Conservation (phyloP, 2,329 filamentous ascomycete species). For the Arachnomyces sp. region DNA sequence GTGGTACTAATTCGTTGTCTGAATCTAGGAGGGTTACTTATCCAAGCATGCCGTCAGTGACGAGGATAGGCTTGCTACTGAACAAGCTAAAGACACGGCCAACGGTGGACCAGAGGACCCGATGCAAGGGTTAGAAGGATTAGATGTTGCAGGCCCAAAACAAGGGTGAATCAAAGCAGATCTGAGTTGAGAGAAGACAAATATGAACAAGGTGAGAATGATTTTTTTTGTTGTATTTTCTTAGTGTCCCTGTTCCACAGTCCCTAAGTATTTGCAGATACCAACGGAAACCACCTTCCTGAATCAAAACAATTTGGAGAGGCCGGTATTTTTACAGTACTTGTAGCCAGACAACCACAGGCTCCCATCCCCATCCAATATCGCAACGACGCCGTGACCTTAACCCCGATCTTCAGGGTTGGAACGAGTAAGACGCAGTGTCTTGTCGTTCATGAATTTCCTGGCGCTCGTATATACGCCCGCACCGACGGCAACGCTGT, state of each 20-base stretch:
- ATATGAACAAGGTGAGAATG: not conserved
- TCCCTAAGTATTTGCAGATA: too few relatives aligned
- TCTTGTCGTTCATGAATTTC: conserved; percentile 86
- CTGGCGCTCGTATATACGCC: conserved; percentile 73
- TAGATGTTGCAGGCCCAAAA: conserved; percentile 91
- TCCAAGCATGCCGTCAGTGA: conserved; percentile 79
- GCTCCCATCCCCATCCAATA: too few relatives aligned
- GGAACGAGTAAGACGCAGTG: conserved; percentile 76
- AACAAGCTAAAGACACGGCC: conserved; percentile 45
- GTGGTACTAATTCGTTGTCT: conserved; percentile 2
- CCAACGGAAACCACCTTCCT: too few relatives aligned
- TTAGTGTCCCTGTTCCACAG: not conserved
- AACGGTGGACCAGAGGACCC: conserved; percentile 63
- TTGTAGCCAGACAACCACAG: too few relatives aligned
- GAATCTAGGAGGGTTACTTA: conserved; percentile 76
- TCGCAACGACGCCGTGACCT: conserved; percentile 1
- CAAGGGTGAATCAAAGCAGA: conserved; percentile 48
- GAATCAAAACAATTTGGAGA: too few relatives aligned
- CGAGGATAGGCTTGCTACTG: conserved; percentile 61
- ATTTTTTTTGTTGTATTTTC: not conserved
- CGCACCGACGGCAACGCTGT: conserved; percentile 61
- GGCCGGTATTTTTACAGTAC: too few relatives aligned
- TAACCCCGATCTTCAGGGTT: conserved; percentile 34
- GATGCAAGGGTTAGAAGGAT: conserved; percentile 89
- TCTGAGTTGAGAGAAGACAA: conserved; percentile 11